Evolutionary conservation across 768 basidiomycete species (phyloP).

Genomic region (Amanita rubescens): DNA sequence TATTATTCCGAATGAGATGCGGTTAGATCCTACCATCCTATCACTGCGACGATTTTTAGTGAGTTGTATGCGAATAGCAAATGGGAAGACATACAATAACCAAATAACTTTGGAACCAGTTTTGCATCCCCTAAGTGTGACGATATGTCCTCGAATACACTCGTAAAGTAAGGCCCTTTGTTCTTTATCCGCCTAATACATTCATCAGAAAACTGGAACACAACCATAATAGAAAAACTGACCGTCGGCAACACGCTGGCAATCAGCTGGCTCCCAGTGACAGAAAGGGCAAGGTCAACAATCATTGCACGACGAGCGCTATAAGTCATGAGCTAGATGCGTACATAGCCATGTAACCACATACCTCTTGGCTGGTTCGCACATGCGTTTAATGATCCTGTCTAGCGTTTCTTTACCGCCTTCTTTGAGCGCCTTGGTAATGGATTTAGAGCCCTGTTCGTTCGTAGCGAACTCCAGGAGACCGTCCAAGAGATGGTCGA

Average conservation of each 20-base stretch:
- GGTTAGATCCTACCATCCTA: slow-evolving; percentile 28
- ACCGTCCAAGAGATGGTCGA: slow-evolving; percentile 73
- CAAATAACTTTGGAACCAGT: slow-evolving; percentile 90
- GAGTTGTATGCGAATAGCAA: slow-evolving; percentile 2
- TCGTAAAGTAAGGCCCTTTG: slow-evolving; percentile 78
- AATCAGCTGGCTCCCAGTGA: slow-evolving; percentile 80
- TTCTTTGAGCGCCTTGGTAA: slow-evolving; percentile 83
- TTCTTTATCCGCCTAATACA: slow-evolving; percentile 69
- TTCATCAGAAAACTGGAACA: slow-evolving; percentile 7
- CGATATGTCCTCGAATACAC: slow-evolving; percentile 81
- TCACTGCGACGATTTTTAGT: slow-evolving; percentile 20
- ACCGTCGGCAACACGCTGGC: slow-evolving; percentile 76
- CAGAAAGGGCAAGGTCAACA: slow-evolving; percentile 78
- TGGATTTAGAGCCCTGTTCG: slow-evolving; percentile 83
- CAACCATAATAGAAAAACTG: slow-evolving; percentile 15
- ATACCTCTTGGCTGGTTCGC: slow-evolving; percentile 78
- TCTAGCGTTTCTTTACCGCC: slow-evolving; percentile 72
- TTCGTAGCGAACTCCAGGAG: slow-evolving; percentile 73
- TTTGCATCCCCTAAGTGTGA: slow-evolving; percentile 85
- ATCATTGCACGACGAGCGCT: slow-evolving; percentile 72
- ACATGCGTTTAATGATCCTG: slow-evolving; percentile 72
- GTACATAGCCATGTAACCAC: neutral
- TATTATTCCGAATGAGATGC: slow-evolving; percentile 6
- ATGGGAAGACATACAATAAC: slow-evolving; percentile 52
- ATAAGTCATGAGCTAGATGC: slow-evolving; percentile 3